phyloP scores from a whole-genome alignment of 495 filamentous ascomycete genomes.

The Podospora pseudoanserina region DNA sequence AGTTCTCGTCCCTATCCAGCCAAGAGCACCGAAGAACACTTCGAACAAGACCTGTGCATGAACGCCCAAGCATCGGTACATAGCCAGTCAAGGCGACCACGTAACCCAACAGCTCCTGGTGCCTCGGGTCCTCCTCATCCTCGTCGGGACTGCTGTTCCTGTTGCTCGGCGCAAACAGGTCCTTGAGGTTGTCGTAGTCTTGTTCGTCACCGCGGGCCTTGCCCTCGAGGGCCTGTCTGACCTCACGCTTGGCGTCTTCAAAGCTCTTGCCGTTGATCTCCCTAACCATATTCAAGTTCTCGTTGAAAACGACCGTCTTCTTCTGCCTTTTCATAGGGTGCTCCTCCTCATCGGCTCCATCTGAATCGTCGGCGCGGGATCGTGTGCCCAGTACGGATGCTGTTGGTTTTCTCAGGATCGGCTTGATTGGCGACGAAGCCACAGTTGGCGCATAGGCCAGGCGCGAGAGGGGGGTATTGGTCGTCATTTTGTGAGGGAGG shows the following conservation, averaged over 20 bases:
- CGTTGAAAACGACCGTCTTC: slow-evolving; percentile 67
- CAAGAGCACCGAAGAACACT: slow-evolving; percentile 72
- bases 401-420: slow-evolving; percentile 41
- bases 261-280: slow-evolving; percentile 45
- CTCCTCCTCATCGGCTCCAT: slow-evolving; percentile 40
- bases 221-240: slow-evolving; percentile 66
- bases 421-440: slow-evolving; percentile 37
- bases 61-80: slow-evolving; percentile 63
- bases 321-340: slow-evolving; percentile 55
- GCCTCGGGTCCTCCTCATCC: slow-evolving; percentile 35
- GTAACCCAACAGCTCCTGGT: slow-evolving; percentile 62
- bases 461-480: slow-evolving; percentile 24
- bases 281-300: slow-evolving; percentile 62
- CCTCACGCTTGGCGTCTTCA: slow-evolving; percentile 65
- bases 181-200: slow-evolving; percentile 69
- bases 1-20: slow-evolving; percentile 78
- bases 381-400: slow-evolving; percentile 37
- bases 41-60: slow-evolving; percentile 69
- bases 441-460: slow-evolving; percentile 19
- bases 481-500: slow-evolving; percentile 25
- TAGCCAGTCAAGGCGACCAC: slow-evolving; percentile 73
- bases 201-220: slow-evolving; percentile 65
- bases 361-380: slow-evolving; percentile 37
- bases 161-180: slow-evolving; percentile 55
- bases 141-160: slow-evolving; percentile 31